Percentiles rank a stretch among this genome's conserved stretches.
These are phyloP conservation scores for Chrysanthemum seticuspe DNA, from an alignment of 129 eudicot genomes.

Conservation along the genomic window DNA sequence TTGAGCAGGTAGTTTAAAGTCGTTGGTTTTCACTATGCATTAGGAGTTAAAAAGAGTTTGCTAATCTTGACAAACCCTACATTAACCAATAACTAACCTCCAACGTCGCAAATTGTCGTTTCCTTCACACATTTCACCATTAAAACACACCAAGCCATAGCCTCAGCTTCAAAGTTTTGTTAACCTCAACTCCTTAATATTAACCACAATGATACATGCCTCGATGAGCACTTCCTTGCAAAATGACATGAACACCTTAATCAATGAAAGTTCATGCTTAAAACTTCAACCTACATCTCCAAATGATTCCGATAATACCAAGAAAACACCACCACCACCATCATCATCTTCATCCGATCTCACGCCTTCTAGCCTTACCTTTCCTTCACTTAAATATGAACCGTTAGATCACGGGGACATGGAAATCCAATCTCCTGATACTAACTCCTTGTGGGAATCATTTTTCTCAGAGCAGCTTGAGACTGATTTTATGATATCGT, in stretches of 20 bases:
- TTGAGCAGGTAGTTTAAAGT: conserved; percentile 6
- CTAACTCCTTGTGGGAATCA: conserved; percentile 59
- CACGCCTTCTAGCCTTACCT: conserved; percentile 38
- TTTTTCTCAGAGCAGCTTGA: conserved; percentile 58
- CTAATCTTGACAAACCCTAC: conserved; percentile 32
- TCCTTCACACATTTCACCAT: background rate
- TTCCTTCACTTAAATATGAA: conserved; percentile 50
- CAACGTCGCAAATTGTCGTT: conserved; percentile 31
- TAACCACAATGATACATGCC: conserved; percentile 41
- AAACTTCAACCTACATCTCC: conserved; percentile 37
- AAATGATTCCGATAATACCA: conserved; percentile 14
- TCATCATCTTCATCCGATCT: conserved; percentile 28
- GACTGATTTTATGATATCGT: conserved; percentile 68
- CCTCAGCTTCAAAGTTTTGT: conserved; percentile 30
- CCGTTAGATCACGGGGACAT: conserved; percentile 34
- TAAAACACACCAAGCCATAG: conserved; percentile 21
- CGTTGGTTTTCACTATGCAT: conserved; percentile 33
- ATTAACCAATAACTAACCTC: conserved; percentile 39
- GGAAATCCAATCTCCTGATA: conserved; percentile 61
- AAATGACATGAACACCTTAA: conserved; percentile 38
- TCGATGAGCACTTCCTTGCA: conserved; percentile 45
- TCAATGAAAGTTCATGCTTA: conserved; percentile 37
- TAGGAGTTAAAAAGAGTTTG: conserved; percentile 5
- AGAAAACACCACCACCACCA: conserved; percentile 27
- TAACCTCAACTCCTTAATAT: background rate